A percentile compares a stretch with the other conserved stretches of the same genome.
Evolutionary conservation across 495 filamentous ascomycete genomes (phyloP).

Genomic region (Articulospora tetracladia): DNA sequence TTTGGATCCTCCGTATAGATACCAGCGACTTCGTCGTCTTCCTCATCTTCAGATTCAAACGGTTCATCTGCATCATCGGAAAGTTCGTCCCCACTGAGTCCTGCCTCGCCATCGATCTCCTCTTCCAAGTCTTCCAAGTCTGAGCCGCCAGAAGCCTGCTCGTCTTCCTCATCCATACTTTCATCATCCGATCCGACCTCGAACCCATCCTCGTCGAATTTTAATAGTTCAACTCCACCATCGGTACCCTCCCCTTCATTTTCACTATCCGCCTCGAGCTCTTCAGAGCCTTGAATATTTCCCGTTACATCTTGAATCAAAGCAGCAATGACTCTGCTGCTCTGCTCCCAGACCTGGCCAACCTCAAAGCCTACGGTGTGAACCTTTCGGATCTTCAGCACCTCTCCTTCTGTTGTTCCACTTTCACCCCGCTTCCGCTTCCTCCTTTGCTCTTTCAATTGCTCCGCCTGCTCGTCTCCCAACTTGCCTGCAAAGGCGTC

Average conservation of each 20-base stretch:
- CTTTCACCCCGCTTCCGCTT: slow-evolving; percentile 59
- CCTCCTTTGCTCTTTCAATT: slow-evolving; percentile 51
- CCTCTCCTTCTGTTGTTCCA: slow-evolving; percentile 31
- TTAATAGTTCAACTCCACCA: slow-evolving; percentile 29
- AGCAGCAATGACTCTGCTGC: slow-evolving; percentile 68
- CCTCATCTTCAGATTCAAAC: slow-evolving; percentile 33
- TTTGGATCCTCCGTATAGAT: slow-evolving; percentile 43
- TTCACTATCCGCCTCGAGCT: slow-evolving; percentile 24
- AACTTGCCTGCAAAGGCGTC: slow-evolving; percentile 71
- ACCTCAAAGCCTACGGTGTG: slow-evolving; percentile 85
- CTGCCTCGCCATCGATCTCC: slow-evolving; percentile 32
- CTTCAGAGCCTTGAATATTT: slow-evolving; percentile 37
- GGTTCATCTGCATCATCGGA: slow-evolving; percentile 44
- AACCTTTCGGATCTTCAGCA: slow-evolving; percentile 69
- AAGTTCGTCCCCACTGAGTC: slow-evolving; percentile 34
- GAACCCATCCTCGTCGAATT: slow-evolving; percentile 44
- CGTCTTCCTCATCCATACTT: slow-evolving; percentile 23
- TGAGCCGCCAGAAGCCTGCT: slow-evolving; percentile 19
- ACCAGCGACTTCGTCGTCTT: slow-evolving; percentile 32
- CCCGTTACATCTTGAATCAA: slow-evolving; percentile 47
- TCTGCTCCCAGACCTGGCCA: slow-evolving; percentile 93
- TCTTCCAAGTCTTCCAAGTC: slow-evolving; percentile 22
- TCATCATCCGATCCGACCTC: slow-evolving; percentile 38
- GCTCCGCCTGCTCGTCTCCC: slow-evolving; percentile 57
- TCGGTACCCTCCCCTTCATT: slow-evolving; percentile 13